phyloP scores from a whole-genome alignment of 2,329 filamentous ascomycete genomes.

The Hymenoscyphus infarciens region DNA sequence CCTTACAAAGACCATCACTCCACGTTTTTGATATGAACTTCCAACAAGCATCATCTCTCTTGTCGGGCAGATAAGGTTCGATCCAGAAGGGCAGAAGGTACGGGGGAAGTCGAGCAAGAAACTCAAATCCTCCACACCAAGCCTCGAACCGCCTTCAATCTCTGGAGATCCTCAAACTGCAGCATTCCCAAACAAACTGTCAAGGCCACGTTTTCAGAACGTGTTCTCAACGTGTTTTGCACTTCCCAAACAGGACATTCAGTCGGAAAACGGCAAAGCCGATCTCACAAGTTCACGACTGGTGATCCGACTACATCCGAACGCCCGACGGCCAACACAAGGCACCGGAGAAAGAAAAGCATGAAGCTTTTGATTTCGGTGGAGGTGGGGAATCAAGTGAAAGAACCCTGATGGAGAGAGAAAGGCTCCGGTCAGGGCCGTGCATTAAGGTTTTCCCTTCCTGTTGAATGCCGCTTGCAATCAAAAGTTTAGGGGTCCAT shows the following conservation, averaged over 20 bases:
- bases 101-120: background rate
- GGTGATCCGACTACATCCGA: background rate
- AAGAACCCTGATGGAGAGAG: background rate
- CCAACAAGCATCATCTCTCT: background rate
- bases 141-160: too few species aligned
- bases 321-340: background rate
- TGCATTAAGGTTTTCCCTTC: slow-evolving; percentile 6
- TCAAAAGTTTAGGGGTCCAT: background rate
- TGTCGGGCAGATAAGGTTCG: slow-evolving; percentile 3
- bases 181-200: too few species aligned
- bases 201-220: background rate
- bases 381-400: background rate
- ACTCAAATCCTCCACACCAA: background rate
- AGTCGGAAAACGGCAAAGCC: background rate
- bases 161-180: too few species aligned
- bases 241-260: background rate
- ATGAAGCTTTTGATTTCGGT: slow-evolving; percentile 2
- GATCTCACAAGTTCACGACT: background rate
- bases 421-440: background rate
- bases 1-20: background rate
- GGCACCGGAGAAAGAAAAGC: background rate
- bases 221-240: background rate
- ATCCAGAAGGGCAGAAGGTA: slow-evolving; percentile 3
- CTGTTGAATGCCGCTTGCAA: background rate
- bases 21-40: background rate